Evolutionary conservation across 2,329 filamentous ascomycete genomes (phyloP).

Genomic region (Trichoderma sp.): DNA sequence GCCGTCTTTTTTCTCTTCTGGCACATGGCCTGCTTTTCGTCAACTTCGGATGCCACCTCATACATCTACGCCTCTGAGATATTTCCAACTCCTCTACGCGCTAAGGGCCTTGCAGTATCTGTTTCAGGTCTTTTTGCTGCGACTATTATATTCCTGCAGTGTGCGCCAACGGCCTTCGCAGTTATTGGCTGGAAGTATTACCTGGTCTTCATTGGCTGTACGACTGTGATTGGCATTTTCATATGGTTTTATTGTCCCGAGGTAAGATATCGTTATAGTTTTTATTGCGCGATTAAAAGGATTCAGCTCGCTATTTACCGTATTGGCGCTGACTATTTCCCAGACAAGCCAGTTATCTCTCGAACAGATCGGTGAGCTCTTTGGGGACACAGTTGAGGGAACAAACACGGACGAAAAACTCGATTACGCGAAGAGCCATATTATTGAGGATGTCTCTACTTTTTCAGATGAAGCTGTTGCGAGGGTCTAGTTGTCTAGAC

Average conservation of each 20-base stretch:
- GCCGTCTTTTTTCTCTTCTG: constrained; percentile 5
- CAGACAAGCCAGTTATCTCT: background rate
- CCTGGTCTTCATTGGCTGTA: background rate
- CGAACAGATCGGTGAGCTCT: constrained; percentile 1
- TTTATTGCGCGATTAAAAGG: background rate
- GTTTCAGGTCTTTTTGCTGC: background rate
- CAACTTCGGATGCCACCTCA: background rate
- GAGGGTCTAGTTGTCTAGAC: too few species aligned
- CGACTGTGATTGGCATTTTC: background rate
- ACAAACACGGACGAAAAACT: background rate
- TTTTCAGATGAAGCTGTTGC: background rate
- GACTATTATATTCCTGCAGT: background rate
- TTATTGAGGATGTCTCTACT: background rate
- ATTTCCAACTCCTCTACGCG: background rate
- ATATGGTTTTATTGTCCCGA: constrained; percentile 2
- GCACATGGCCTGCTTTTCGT: background rate
- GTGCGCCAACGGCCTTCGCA: constrained; percentile 2
- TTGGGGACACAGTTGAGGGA: background rate
- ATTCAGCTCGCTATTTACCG: too few species aligned
- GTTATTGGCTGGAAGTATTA: constrained; percentile 12
- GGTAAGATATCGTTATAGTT: background rate
- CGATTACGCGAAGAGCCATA: background rate
- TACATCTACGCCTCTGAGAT: background rate
- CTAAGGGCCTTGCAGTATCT: background rate
- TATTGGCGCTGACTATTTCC: background rate